Evolutionary conservation across 108 stramenopile genomes (phyloP).

Genomic region (Cyclotella atomus): DNA sequence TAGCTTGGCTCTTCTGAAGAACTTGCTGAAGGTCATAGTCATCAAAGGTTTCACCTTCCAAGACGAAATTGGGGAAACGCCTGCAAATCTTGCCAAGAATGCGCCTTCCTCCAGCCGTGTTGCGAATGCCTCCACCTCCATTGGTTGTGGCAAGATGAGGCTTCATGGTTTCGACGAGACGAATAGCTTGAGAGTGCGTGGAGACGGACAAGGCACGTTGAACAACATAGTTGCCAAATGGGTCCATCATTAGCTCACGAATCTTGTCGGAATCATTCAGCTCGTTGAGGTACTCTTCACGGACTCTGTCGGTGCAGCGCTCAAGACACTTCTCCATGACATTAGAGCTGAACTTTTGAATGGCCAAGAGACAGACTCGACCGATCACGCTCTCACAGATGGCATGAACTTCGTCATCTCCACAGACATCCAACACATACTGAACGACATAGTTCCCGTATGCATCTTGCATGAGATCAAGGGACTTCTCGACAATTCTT

Average conservation of each 20-base stretch:
- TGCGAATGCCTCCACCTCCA: conserved; percentile 82
- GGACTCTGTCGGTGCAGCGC: conserved; percentile 88
- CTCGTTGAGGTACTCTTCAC: conserved; percentile 86
- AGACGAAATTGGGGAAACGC: conserved; percentile 91
- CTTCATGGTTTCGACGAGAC: conserved; percentile 92
- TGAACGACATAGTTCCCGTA: conserved; percentile 96
- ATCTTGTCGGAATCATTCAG: conserved; percentile 84
- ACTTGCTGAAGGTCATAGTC: conserved; percentile 48
- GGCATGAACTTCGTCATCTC: conserved; percentile 90
- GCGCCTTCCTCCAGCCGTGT: conserved; percentile 93
- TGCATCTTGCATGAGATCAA: conserved; percentile 97
- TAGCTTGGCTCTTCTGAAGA: conserved; percentile 20
- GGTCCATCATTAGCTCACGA: conserved; percentile 94
- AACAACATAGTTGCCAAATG: conserved; percentile 97
- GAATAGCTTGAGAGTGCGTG: conserved; percentile 91
- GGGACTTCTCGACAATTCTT: conserved; percentile 91
- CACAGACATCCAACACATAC: conserved; percentile 91
- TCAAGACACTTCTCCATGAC: conserved; percentile 99
- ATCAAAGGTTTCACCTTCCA: conserved; percentile 57
- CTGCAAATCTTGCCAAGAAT: conserved; percentile 94
- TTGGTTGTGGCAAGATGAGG: conserved; percentile 87
- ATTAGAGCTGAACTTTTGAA: conserved; percentile 97
- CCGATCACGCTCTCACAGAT: conserved; percentile 91
- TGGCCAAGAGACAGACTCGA: conserved; percentile 89
- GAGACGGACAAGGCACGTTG: conserved; percentile 93